phyloP scores from a whole-genome alignment of 2,329 filamentous ascomycete genomes.

The Ampelomyces quisqualis region DNA sequence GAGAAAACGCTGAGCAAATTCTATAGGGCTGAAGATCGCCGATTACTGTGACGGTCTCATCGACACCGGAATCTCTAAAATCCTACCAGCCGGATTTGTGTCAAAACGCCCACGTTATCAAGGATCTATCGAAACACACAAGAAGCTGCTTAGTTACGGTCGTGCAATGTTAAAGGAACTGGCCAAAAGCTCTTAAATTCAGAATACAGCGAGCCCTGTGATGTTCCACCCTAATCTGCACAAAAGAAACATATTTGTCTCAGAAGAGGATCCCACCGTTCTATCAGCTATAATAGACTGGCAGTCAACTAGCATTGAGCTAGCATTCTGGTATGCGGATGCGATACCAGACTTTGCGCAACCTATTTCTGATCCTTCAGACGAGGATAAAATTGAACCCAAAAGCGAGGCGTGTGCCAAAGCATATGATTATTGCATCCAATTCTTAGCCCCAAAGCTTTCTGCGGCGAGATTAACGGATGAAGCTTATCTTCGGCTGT shows the following conservation, averaged over 20 bases:
- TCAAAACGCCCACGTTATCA: conserved; percentile 35
- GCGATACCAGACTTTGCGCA: conserved; percentile 46
- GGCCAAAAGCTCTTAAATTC: conserved; percentile 26
- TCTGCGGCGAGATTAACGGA: conserved; percentile 37
- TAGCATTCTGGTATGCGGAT: conserved; percentile 45
- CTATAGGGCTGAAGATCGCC: conserved; percentile 38
- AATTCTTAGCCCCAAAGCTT: conserved; percentile 36
- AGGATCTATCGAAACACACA: conserved; percentile 40
- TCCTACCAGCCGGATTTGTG: conserved; percentile 28
- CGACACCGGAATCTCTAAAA: conserved; percentile 42
- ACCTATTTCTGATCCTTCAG: conserved; percentile 18
- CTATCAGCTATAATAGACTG: conserved; percentile 48
- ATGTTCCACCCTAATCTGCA: conserved; percentile 47
- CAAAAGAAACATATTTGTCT: conserved; percentile 49
- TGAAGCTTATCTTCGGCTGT: conserved; percentile 42
- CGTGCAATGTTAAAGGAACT: conserved; percentile 35
- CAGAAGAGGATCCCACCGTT: conserved; percentile 40
- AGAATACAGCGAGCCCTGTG: conserved; percentile 30
- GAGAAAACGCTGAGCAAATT: conserved; percentile 11
- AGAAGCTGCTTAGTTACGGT: conserved; percentile 33
- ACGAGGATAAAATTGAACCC: conserved; percentile 15
- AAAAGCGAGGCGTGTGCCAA: conserved; percentile 35
- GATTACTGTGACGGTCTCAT: conserved; percentile 44
- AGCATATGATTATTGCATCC: conserved; percentile 37
- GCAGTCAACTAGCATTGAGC: conserved; percentile 46